Evolutionary conservation across 768 basidiomycete genomes (phyloP).

Genomic region (Clitopilus hobsonii): DNA sequence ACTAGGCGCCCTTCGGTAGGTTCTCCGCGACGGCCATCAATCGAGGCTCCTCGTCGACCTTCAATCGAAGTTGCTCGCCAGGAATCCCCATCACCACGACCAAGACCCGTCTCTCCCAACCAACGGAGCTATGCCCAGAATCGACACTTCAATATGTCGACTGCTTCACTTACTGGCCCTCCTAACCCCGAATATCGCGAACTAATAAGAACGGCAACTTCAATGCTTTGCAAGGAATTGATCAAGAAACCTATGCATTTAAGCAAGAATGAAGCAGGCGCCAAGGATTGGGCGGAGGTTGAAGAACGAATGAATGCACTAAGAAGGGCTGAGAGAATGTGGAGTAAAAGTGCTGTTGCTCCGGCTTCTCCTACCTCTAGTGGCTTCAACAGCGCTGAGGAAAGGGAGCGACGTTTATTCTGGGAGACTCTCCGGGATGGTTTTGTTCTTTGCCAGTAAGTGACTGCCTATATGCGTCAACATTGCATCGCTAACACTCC

Average conservation of each 20-base stretch:
- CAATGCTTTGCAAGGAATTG: conserved; percentile 63
- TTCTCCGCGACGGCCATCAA: conserved; percentile 12
- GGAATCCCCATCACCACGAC: conserved; percentile 41
- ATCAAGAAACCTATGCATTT: conserved; percentile 55
- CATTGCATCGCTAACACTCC: conserved; percentile 7
- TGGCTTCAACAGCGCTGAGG: conserved; percentile 56
- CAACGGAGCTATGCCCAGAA: conserved; percentile 49
- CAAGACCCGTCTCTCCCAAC: conserved; percentile 40
- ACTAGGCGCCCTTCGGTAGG: conserved; percentile 26
- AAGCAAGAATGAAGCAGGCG: conserved; percentile 41
- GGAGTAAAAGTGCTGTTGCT: conserved; percentile 52
- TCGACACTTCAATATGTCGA: conserved; percentile 55
- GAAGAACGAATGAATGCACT: conserved; percentile 60
- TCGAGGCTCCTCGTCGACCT: conserved; percentile 25
- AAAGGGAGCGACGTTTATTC: conserved; percentile 70
- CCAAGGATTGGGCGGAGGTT: conserved; percentile 70
- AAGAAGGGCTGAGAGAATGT: conserved; percentile 67
- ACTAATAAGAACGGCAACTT: conserved; percentile 59
- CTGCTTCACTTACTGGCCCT: conserved; percentile 44
- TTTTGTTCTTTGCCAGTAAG: conserved; percentile 86
- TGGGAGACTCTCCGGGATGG: conserved; percentile 79
- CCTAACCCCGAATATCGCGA: conserved; percentile 61
- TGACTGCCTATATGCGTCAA: conserved; percentile 18
- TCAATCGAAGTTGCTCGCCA: conserved; percentile 31
- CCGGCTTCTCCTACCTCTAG: conserved; percentile 39